A percentile compares a stretch with the other conserved stretches of the same genome.
These are phyloP conservation scores for Diaporthe citrichinensis DNA, from an alignment of 2,329 filamentous ascomycete genomes.

Conservation along the genomic window DNA sequence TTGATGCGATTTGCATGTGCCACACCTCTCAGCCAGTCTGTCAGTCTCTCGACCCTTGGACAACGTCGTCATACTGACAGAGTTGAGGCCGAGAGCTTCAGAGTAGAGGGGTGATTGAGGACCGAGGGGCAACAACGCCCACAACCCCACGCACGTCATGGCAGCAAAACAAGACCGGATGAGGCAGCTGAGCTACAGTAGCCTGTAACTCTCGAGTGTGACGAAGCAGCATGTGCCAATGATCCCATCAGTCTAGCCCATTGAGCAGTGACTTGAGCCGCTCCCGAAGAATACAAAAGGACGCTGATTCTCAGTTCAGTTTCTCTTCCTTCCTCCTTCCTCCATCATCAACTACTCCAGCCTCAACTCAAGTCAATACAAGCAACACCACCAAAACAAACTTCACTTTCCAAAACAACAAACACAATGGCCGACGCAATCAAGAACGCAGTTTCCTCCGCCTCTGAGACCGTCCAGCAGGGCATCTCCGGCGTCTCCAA, in stretches of 20 bases:
- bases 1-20: slow-evolving; percentile 28
- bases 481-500: slow-evolving; percentile 69
- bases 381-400: slow-evolving; percentile 38
- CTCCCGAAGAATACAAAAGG: not conserved
- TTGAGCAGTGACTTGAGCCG: slow-evolving; percentile 5
- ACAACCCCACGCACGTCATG: slow-evolving; percentile 32
- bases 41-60: not conserved
- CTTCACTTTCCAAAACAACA: no score
- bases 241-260: not conserved
- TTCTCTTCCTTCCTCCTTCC: not conserved
- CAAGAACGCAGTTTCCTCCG: slow-evolving; percentile 69
- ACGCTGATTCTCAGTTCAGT: not conserved
- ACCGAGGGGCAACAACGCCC: slow-evolving; percentile 3
- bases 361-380: not conserved
- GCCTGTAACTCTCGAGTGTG: not conserved
- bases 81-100: not conserved
- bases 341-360: not conserved
- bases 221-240: slow-evolving; percentile 20
- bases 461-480: slow-evolving; percentile 32
- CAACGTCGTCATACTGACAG: slow-evolving; percentile 33
- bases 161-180: not conserved
- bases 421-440: slow-evolving; percentile 55
- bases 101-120: not conserved
- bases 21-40: not conserved
- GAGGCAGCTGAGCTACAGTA: slow-evolving; percentile 8